Conservation (phyloP, 164 flowering plant species). For the Tetrastigma voinierianum region DNA sequence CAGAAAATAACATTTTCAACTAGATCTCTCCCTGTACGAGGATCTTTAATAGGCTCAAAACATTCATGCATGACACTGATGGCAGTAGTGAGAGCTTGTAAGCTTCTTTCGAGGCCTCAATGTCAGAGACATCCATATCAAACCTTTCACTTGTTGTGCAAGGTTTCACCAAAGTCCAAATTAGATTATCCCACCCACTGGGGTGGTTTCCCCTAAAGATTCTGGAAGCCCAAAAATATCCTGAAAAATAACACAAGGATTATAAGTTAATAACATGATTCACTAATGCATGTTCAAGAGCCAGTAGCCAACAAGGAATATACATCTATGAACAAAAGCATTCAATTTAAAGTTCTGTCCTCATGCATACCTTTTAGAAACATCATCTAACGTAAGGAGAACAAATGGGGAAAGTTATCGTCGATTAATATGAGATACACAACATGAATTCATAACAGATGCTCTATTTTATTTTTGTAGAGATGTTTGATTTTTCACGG, state of each 20-base stretch:
- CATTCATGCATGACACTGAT: constrained; percentile 70
- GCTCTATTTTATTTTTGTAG: too few species aligned
- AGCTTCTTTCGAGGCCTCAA: constrained; percentile 27
- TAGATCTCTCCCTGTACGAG: constrained; percentile 46
- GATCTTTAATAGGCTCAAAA: constrained; percentile 53
- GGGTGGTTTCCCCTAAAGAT: constrained; percentile 45
- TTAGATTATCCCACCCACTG: constrained; percentile 37
- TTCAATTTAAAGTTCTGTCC: too few species aligned
- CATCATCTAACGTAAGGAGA: too few species aligned
- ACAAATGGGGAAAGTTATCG: too few species aligned
- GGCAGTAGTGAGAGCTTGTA: constrained; percentile 51
- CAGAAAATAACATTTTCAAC: constrained; percentile 59
- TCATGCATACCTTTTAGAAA: too few species aligned
- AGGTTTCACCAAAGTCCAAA: constrained; percentile 61
- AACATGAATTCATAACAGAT: too few species aligned
- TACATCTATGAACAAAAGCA: too few species aligned
- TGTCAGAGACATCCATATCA: constrained; percentile 12
- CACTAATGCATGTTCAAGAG: too few species aligned
- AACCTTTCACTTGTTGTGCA: constrained; percentile 9
- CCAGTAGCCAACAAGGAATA: too few species aligned
- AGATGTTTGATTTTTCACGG: too few species aligned
- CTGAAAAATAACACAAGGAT: constrained; percentile 22
- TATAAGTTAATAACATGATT: too few species aligned
- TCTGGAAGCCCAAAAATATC: constrained; percentile 44
- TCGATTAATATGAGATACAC: too few species aligned